Percentiles rank a stretch among this genome's conserved stretches.
phyloP scores from a whole-genome alignment of 305 asterid species.

The Fraxinus angustifolia region DNA sequence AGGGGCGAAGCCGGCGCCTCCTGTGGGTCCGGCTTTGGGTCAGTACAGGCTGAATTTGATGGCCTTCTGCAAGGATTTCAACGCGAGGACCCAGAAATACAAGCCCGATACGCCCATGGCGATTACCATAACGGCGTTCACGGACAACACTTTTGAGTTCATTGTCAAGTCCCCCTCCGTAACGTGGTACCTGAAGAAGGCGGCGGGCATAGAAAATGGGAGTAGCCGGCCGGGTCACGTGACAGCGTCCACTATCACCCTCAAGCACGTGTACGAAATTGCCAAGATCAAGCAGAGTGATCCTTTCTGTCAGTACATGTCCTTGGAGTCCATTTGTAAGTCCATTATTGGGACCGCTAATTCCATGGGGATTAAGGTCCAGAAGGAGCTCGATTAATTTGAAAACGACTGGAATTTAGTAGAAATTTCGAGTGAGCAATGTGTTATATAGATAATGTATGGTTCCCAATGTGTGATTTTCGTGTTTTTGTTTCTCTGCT shows the following conservation, averaged over 20 bases:
- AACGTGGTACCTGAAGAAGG: constrained; percentile 81
- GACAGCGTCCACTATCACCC: constrained; percentile 55
- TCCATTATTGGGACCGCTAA: constrained; percentile 72
- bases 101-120: constrained; percentile 79
- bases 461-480: neutral
- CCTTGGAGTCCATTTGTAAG: constrained; percentile 73
- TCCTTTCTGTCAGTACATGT: constrained; percentile 78
- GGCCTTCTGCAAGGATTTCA: constrained; percentile 96
- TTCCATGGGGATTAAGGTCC: constrained; percentile 80
- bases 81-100: constrained; percentile 79
- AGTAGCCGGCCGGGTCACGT: constrained; percentile 82
- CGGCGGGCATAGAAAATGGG: constrained; percentile 80
- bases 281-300: constrained; percentile 92
- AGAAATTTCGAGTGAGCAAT: neutral
- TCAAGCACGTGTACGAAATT: constrained; percentile 83
- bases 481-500: neutral
- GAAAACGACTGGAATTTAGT: neutral
- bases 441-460: neutral
- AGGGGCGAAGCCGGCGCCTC: constrained; percentile 82
- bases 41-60: constrained; percentile 79
- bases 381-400: constrained; percentile 59
- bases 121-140: constrained; percentile 66
- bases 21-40: constrained; percentile 85
- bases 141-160: constrained; percentile 82
- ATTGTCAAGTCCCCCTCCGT: constrained; percentile 65